A percentile compares a stretch with the other conserved stretches of the same genome.
Conservation (phyloP, 441 rosid genomes). For the Brassica hybrid region DNA sequence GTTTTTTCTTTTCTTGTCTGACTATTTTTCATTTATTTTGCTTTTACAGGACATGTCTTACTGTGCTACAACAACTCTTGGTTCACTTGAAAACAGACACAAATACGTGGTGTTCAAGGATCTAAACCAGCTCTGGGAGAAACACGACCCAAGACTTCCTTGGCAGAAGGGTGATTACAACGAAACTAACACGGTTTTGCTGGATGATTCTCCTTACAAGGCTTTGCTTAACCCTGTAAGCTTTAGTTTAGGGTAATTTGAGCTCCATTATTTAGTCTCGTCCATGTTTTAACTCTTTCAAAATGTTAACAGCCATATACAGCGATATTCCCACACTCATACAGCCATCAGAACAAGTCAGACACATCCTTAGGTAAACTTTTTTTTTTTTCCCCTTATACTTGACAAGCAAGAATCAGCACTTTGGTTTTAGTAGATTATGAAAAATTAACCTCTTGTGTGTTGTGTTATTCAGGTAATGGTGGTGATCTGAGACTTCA, state of each 20-base stretch:
- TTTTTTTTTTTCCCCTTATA: neutral
- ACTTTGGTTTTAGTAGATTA: neutral
- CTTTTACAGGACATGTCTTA: constrained; percentile 66
- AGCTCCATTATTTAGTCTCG: neutral
- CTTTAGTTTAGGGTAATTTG: constrained; percentile 12
- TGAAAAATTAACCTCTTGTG: constrained; percentile 19
- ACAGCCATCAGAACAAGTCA: constrained; percentile 48
- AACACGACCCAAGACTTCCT: constrained; percentile 62
- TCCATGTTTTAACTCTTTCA: constrained; percentile 5
- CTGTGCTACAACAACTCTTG: constrained; percentile 60
- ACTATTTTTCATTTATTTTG: neutral
- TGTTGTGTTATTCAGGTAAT: constrained; percentile 48
- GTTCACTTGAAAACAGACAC: constrained; percentile 67
- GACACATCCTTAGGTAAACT: constrained; percentile 70
- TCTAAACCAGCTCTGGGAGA: constrained; percentile 75
- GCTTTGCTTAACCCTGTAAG: constrained; percentile 95
- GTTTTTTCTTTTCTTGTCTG: neutral
- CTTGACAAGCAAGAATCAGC: neutral
- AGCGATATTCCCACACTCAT: constrained; percentile 80
- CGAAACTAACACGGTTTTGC: constrained; percentile 68
- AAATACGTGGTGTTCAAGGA: constrained; percentile 80
- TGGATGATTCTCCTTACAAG: constrained; percentile 87
- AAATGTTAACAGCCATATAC: constrained; percentile 58
- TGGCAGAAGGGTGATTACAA: constrained; percentile 70
- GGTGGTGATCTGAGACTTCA: constrained; percentile 75